Evolutionary conservation across 371 early-diverging fungal genomes (phyloP).

Genomic region (Circinella umbellata): DNA sequence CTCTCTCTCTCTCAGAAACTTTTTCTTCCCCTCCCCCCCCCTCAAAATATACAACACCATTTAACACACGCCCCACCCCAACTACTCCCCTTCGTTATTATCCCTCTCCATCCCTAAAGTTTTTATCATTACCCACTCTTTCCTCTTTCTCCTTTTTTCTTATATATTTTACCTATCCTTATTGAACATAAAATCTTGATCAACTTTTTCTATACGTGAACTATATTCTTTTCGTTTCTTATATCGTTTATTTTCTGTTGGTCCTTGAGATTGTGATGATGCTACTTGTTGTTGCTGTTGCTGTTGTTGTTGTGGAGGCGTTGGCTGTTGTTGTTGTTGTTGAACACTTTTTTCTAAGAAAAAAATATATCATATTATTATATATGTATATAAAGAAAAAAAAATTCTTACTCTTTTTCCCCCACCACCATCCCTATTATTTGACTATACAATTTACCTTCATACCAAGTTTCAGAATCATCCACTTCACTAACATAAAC

Average conservation of each 20-base stretch:
- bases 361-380: no score
- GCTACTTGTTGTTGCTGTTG: neutral
- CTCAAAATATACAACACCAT: no score
- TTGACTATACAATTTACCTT: constrained; percentile 18
- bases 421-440: no score
- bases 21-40: no score
- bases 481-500: constrained; percentile 23
- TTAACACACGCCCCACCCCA: no score
- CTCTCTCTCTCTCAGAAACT: no score
- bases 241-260: constrained; percentile 36
- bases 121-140: no score
- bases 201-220: constrained; percentile 39
- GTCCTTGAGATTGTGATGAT: constrained; percentile 13
- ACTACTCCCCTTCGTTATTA: no score
- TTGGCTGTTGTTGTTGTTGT: no score
- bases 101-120: no score
- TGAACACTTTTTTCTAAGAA: no score
- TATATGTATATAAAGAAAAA: neutral
- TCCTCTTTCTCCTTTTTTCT: no score
- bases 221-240: constrained; percentile 46
- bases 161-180: constrained; percentile 47
- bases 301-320: neutral
- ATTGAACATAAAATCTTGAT: constrained; percentile 46
- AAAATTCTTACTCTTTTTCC: neutral
- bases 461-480: constrained; percentile 27